phyloP scores from a whole-genome alignment of 306 rosid genomes.

The Lathyrus tuberosus region DNA sequence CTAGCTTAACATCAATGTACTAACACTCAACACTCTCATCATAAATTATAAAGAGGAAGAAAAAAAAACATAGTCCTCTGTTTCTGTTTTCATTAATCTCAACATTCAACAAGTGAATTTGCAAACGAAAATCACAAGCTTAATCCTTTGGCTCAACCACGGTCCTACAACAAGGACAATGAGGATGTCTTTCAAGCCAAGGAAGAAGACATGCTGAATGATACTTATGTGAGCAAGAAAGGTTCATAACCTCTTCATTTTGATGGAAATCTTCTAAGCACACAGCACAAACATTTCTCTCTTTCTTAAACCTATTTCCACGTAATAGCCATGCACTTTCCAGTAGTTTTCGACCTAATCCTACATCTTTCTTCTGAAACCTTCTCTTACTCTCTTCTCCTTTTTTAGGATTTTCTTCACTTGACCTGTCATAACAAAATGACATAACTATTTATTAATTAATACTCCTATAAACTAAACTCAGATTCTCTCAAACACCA shows the following conservation, averaged over 20 bases:
- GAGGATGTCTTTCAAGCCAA: constrained; percentile 47
- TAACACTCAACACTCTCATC: no score
- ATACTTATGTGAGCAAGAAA: constrained; percentile 49
- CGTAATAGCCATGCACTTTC: constrained; percentile 40
- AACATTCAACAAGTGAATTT: not conserved
- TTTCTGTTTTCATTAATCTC: not conserved
- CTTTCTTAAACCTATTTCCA: constrained; percentile 32
- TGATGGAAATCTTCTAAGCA: constrained; percentile 41
- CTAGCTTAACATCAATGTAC: no score
- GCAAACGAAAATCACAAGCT: not conserved
- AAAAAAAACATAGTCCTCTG: no score
- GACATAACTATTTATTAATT: not conserved
- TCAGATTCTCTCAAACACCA: not conserved
- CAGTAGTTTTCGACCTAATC: constrained; percentile 37
- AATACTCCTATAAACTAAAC: not conserved
- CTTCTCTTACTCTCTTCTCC: constrained; percentile 28
- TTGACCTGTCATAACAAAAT: constrained; percentile 26
- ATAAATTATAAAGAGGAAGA: no score
- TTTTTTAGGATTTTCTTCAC: constrained; percentile 14
- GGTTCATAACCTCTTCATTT: constrained; percentile 43
- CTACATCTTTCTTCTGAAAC: not conserved
- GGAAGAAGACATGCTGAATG: constrained; percentile 51
- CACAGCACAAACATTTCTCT: constrained; percentile 43
- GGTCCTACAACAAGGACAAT: constrained; percentile 49
- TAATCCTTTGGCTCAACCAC: not conserved